Percentiles rank a stretch among this genome's conserved stretches.
Evolutionary conservation across 495 filamentous ascomycete genomes (phyloP).

Genomic region (Neurospora cerealis): DNA sequence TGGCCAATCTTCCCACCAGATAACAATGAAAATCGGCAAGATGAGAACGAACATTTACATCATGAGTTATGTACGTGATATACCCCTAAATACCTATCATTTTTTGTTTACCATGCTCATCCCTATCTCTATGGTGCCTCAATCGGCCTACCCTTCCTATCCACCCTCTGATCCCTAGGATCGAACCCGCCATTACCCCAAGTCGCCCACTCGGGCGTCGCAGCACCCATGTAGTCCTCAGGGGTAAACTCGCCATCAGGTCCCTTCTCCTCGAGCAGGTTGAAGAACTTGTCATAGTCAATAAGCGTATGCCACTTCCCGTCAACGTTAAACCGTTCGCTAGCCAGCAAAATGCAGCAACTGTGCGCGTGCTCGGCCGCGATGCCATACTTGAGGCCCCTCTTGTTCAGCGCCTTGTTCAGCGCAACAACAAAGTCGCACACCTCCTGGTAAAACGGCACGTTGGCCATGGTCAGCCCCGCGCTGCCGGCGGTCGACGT

Average conservation of each 20-base stretch:
- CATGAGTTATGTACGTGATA: not conserved
- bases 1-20: not conserved
- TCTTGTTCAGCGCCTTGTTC: constrained; percentile 49
- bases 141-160: constrained; percentile 57
- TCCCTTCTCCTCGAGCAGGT: constrained; percentile 61
- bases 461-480: constrained; percentile 88
- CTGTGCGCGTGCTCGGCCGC: constrained; percentile 91
- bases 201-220: constrained; percentile 87
- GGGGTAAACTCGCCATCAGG: constrained; percentile 61
- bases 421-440: constrained; percentile 67
- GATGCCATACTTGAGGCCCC: constrained; percentile 76
- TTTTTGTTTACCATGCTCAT: not conserved
- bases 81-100: not conserved
- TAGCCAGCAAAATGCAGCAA: constrained; percentile 81
- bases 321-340: constrained; percentile 57
- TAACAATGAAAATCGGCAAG: not conserved
- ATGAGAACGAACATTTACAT: not conserved
- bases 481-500: constrained; percentile 70
- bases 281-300: constrained; percentile 82
- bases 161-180: constrained; percentile 76
- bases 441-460: constrained; percentile 89
- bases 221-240: constrained; percentile 77
- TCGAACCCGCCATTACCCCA: constrained; percentile 94
- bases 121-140: constrained; percentile 15
- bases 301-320: constrained; percentile 87